A percentile compares a stretch with the other conserved stretches of the same genome.
Conservation (phyloP, 2,329 filamentous ascomycete genomes). For the Colletotrichum gigasporum region DNA sequence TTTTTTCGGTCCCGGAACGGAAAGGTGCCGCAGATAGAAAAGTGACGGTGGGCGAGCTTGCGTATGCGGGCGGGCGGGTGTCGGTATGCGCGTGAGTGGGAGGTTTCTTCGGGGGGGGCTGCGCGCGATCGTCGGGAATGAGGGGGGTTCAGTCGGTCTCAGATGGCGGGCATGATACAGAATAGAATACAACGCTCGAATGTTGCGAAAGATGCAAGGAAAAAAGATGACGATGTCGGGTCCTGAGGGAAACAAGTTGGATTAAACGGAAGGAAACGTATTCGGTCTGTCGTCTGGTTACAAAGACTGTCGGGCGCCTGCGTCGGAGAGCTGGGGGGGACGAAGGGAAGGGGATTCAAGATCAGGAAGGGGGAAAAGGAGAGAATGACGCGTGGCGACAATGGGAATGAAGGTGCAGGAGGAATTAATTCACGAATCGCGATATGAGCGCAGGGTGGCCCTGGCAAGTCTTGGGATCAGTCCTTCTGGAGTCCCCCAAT, state of each 20-base stretch:
- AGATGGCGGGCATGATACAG: not conserved
- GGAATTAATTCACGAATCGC: conserved; percentile 23
- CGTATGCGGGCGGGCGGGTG: conserved; percentile 10
- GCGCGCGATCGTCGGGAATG: conserved; percentile 20
- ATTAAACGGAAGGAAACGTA: not conserved
- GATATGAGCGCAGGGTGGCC: conserved; percentile 18
- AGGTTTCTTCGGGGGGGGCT: conserved; percentile 5
- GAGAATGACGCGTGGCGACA: conserved; percentile 30
- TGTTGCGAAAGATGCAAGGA: not conserved
- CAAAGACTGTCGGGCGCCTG: conserved; percentile 7
- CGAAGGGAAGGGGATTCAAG: not conserved
- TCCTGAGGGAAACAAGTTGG: not conserved
- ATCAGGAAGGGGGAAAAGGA: conserved; percentile 2
- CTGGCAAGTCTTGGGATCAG: conserved; percentile 3
- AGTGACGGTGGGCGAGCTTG: conserved; percentile 10
- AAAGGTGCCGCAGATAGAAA: conserved; percentile 9
- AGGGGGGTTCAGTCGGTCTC: not conserved
- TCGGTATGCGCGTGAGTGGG: conserved; percentile 2
- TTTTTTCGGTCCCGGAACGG: conserved; percentile 23
- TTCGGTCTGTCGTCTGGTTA: not conserved
- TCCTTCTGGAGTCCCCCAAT: no score
- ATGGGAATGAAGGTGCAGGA: not conserved
- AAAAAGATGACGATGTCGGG: not conserved
- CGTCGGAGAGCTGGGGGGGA: conserved; percentile 2
- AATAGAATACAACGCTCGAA: not conserved